These are phyloP conservation scores for Saccharomycopsis babjevae DNA, from an alignment of 805 yeast species.

Conservation along the genomic window DNA sequence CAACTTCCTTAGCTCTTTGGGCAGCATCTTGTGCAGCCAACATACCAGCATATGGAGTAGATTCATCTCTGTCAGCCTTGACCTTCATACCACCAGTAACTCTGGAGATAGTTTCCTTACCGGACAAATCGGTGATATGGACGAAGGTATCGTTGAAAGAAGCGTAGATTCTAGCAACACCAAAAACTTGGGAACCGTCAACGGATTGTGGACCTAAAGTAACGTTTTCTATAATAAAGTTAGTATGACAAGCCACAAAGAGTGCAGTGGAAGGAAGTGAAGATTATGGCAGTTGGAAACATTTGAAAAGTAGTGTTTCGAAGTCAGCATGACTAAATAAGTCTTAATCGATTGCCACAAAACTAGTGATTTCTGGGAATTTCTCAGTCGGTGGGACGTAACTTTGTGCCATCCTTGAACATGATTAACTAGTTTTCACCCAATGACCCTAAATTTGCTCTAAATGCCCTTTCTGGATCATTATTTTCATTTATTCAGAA, in stretches of 20 bases:
- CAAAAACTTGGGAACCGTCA: conserved; percentile 98
- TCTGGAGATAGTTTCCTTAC: conserved; percentile 99
- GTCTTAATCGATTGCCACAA: too few species aligned
- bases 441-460: too few species aligned
- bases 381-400: too few species aligned
- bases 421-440: too few species aligned
- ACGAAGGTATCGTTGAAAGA: conserved; percentile 99
- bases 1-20: conserved; percentile 97
- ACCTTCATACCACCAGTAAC: conserved; percentile 99
- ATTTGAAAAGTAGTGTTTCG: too few species aligned
- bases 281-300: too few species aligned
- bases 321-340: too few species aligned
- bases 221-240: conserved; percentile 36
- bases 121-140: conserved; percentile 98
- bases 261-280: too few species aligned
- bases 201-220: conserved; percentile 80
- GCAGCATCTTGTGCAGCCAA: conserved; percentile 99
- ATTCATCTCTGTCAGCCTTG: conserved; percentile 99
- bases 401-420: too few species aligned
- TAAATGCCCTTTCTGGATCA: too few species aligned
- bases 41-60: conserved; percentile 99
- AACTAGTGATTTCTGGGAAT: too few species aligned
- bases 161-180: conserved; percentile 99
- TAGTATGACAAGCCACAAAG: not conserved
- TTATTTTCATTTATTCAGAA: too few species aligned